phyloP scores from a whole-genome alignment of 176 grass and related monocot species.

The Oryza longistaminata region DNA sequence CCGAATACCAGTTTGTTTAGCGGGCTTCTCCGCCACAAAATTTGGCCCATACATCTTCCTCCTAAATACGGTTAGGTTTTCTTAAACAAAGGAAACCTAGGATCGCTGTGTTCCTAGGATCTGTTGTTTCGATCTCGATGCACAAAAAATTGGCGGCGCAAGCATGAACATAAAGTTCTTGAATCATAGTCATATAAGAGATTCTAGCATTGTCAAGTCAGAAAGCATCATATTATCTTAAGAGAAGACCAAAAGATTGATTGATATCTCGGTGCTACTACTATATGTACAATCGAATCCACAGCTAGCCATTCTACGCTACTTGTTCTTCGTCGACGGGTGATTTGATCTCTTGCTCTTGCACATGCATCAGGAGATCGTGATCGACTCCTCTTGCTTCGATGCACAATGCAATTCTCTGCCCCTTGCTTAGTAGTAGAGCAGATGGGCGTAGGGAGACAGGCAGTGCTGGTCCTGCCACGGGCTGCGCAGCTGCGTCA shows the following conservation, averaged over 20 bases:
- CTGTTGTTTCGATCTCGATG: no score
- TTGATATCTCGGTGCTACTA: background rate
- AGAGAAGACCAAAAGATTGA: background rate
- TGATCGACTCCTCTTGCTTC: background rate
- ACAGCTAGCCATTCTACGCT: slow-evolving; percentile 8
- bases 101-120: no score
- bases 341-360: background rate
- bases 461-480: slow-evolving; percentile 63
- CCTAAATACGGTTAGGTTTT: no score
- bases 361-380: background rate
- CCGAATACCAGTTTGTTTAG: no score
- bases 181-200: background rate
- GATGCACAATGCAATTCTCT: background rate
- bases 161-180: background rate
- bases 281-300: slow-evolving; percentile 27
- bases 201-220: background rate
- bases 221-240: background rate
- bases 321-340: background rate
- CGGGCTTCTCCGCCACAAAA: no score
- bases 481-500: slow-evolving; percentile 67
- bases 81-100: background rate
- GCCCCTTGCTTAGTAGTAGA: slow-evolving; percentile 40
- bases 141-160: background rate
- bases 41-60: no score
- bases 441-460: slow-evolving; percentile 61